Base-by-base conservation (phyloP, 768 basidiomycete species). In the Stropharia rugosoannulata region DNA sequence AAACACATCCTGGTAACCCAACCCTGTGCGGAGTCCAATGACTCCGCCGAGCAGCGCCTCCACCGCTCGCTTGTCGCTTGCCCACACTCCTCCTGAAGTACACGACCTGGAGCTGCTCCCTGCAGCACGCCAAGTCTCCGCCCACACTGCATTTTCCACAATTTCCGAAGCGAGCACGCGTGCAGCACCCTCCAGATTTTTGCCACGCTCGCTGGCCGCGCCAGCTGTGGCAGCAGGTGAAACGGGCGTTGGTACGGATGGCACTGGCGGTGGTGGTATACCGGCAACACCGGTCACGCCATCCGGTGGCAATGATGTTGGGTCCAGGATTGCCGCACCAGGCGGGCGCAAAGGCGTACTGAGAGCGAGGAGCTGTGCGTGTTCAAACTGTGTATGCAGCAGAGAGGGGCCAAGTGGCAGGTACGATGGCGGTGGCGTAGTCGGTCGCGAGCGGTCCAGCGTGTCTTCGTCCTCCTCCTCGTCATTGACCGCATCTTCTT, bases 181-280 rank as follows among this genome's bases (percentile, higher is more conserved):
- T 3, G 84, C 90, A 1, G 84, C 82, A 0, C 83, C 80, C 65
- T 91, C 90, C 19, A 93, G 71, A 1, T 82, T 81, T 64, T 83
- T 85, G 3, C 82, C 80, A 58, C 83, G 84, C 65, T 89, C 89
- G 3, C 81, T 80, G 1, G 83, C 74, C 1, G 81, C 78, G 4
- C 86, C 86, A 32, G 89, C 71, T 0, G 76, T 75, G 1, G 88
- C 87, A 4, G 89, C 90, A 16, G 92, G 92, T 0, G 91, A 93
- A 2, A 93, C 89, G 1, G 92, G 92, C 0, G 92, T 94, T 1
- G 90, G 90, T 0, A 87, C 90, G 11, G 75, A 77, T 8, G 63
- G 66, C 2, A 67, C 71, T 32, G 76, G 22, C 6, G 16, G 47
- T 10, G 65, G 19, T 51, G 59, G 16, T 42, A 13, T n/a, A 36